A percentile compares a stretch with the other conserved stretches of the same genome.
These are phyloP conservation scores for Penicillium sp. DNA, from an alignment of 2,329 filamentous ascomycete genomes.

Conservation along the genomic window DNA sequence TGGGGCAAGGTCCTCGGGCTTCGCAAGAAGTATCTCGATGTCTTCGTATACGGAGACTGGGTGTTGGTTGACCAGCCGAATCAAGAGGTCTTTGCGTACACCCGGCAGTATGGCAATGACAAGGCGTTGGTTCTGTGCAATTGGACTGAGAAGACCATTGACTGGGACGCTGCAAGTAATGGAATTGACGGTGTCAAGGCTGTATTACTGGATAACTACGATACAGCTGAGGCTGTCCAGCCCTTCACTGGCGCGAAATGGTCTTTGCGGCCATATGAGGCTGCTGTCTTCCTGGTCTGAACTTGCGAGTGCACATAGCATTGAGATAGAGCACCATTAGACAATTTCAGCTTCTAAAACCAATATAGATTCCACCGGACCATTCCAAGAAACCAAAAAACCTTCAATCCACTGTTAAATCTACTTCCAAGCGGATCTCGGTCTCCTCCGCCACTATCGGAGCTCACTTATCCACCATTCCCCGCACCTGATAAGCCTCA, in stretches of 20 bases:
- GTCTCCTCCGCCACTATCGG: conserved; percentile 14
- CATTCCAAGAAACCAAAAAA: neutral
- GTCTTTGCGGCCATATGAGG: conserved; percentile 36
- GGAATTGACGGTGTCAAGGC: conserved; percentile 27
- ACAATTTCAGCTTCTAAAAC: neutral
- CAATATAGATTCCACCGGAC: neutral
- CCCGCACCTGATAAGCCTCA: conserved; percentile 24
- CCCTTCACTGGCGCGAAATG: conserved; percentile 28
- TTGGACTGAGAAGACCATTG: conserved; percentile 32
- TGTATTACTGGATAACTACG: conserved; percentile 36
- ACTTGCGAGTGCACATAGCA: neutral
- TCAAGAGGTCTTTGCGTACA: conserved; percentile 56
- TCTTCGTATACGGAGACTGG: conserved; percentile 69
- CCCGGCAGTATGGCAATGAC: conserved; percentile 41
- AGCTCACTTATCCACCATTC: conserved; percentile 20
- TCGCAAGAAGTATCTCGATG: conserved; percentile 60
- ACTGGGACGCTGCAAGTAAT: conserved; percentile 34
- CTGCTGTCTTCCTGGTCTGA: conserved; percentile 30
- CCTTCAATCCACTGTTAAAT: neutral
- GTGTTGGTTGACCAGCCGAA: conserved; percentile 54
- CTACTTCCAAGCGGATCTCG: neutral
- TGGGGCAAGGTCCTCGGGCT: conserved; percentile 61
- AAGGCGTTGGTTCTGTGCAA: conserved; percentile 39
- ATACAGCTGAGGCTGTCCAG: conserved; percentile 17
- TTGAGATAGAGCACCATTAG: neutral